Conservation (phyloP, 2,329 filamentous ascomycete species). For the Boeremia lycopersici region DNA sequence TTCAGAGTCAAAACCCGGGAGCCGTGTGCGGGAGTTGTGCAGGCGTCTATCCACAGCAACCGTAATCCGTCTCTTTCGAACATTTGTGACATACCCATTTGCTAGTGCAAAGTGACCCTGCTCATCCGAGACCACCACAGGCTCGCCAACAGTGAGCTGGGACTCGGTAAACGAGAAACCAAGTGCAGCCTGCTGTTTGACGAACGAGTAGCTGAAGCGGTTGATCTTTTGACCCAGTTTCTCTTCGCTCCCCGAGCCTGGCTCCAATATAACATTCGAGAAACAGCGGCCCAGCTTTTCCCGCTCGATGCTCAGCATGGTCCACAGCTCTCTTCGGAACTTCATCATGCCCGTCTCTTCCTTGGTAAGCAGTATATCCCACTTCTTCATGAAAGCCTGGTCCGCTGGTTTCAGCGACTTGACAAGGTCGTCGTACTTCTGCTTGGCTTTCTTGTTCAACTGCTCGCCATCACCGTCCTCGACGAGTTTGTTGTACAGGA, state of each 20-base stretch:
- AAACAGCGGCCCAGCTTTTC: conserved; percentile 91
- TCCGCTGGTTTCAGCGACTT: conserved; percentile 76
- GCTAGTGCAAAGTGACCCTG: conserved; percentile 93
- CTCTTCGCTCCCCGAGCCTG: conserved; percentile 74
- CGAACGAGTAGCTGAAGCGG: conserved; percentile 82
- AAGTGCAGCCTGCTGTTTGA: conserved; percentile 67
- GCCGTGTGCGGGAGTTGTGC: conserved; percentile 80
- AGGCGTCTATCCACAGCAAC: conserved; percentile 90
- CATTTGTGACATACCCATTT: conserved; percentile 84
- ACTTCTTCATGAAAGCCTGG: conserved; percentile 87
- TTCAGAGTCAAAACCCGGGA: conserved; percentile 74
- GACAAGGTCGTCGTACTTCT: conserved; percentile 82
- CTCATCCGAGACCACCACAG: conserved; percentile 95
- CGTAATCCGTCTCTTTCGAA: conserved; percentile 76
- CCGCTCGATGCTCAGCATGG: conserved; percentile 86
- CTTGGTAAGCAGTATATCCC: conserved; percentile 90
- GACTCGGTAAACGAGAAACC: conserved; percentile 89
- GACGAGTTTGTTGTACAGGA: conserved; percentile 89
- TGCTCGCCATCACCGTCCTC: conserved; percentile 82
- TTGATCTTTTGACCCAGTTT: conserved; percentile 81
- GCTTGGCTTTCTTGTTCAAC: conserved; percentile 78
- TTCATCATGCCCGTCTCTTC: conserved; percentile 92
- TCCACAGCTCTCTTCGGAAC: conserved; percentile 90
- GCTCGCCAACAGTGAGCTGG: conserved; percentile 84
- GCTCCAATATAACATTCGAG: conserved; percentile 81